Conservation (phyloP, 345 rosid genomes). For the Camelina laxa region DNA sequence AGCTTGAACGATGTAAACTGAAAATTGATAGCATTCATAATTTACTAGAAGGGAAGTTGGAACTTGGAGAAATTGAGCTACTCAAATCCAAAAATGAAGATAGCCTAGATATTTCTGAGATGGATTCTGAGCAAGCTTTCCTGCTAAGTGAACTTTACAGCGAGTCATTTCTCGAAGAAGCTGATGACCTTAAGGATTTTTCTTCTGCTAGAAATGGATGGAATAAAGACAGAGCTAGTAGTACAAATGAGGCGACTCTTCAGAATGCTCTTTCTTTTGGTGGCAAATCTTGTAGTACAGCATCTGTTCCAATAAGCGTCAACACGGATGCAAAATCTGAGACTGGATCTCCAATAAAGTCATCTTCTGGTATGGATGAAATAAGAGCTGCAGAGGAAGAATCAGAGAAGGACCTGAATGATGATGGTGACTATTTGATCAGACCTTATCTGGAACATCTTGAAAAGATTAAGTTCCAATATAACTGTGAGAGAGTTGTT, state of each 20-base stretch:
- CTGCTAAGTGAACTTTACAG: slow-evolving; percentile 62
- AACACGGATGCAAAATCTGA: slow-evolving; percentile 68
- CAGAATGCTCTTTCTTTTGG: slow-evolving; percentile 80
- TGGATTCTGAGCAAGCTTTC: slow-evolving; percentile 63
- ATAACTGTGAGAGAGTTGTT: slow-evolving; percentile 89
- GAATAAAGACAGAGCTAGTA: slow-evolving; percentile 73
- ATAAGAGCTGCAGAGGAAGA: slow-evolving; percentile 56
- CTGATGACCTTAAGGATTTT: slow-evolving; percentile 50
- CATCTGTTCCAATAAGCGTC: slow-evolving; percentile 66
- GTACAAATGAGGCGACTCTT: slow-evolving; percentile 78
- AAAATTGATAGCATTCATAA: slow-evolving; percentile 71
- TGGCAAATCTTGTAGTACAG: slow-evolving; percentile 61
- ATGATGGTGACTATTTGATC: slow-evolving; percentile 88
- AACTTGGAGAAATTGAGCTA: slow-evolving; percentile 60
- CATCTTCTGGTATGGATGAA: slow-evolving; percentile 64
- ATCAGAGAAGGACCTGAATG: slow-evolving; percentile 74
- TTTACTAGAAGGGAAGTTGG: slow-evolving; percentile 67
- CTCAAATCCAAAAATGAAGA: slow-evolving; percentile 56
- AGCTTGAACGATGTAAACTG: slow-evolving; percentile 81
- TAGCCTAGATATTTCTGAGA: slow-evolving; percentile 57
- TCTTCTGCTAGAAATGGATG: slow-evolving; percentile 64
- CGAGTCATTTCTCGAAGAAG: slow-evolving; percentile 52
- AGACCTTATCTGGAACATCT: slow-evolving; percentile 88
- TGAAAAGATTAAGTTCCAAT: slow-evolving; percentile 80
- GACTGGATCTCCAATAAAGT: slow-evolving; percentile 64